These are phyloP conservation scores for Kuraishia borneana DNA, from an alignment of 805 yeast species.

Conservation along the genomic window DNA sequence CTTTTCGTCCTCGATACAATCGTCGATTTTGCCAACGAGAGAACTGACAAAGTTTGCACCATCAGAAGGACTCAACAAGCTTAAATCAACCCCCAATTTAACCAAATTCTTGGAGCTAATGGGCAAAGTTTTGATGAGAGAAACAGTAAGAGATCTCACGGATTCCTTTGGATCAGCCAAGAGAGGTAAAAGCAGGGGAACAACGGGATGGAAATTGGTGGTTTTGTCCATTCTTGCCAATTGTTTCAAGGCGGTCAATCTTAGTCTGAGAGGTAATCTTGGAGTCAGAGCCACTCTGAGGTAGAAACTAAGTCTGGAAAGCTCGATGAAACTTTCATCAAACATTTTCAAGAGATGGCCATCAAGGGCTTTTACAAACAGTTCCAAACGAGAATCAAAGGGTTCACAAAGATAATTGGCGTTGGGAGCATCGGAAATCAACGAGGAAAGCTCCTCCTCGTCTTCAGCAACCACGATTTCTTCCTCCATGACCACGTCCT, in stretches of 20 bases:
- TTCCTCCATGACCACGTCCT: constrained; percentile 12
- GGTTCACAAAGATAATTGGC: too few species aligned
- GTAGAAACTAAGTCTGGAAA: constrained; percentile 44
- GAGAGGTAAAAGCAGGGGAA: constrained; percentile 48
- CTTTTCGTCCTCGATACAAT: background rate
- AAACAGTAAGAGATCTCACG: constrained; percentile 34
- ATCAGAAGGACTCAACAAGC: constrained; percentile 37
- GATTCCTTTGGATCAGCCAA: constrained; percentile 36
- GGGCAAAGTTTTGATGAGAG: constrained; percentile 28
- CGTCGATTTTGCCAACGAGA: constrained; percentile 17
- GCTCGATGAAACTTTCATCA: constrained; percentile 21
- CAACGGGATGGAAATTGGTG: constrained; percentile 32
- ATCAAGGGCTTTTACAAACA: constrained; percentile 33
- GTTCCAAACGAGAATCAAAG: too few species aligned
- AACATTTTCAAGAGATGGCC: constrained; percentile 12
- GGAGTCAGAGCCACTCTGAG: constrained; percentile 46
- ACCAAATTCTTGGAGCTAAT: too few species aligned
- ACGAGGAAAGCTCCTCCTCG: constrained; percentile 9
- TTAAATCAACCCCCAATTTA: too few species aligned
- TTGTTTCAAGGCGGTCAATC: constrained; percentile 35
- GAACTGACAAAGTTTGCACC: constrained; percentile 31
- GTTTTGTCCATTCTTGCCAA: constrained; percentile 25
- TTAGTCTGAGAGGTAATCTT: constrained; percentile 45
- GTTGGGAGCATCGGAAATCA: too few species aligned
- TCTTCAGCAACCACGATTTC: constrained; percentile 18